Conservation (phyloP, 2,329 filamentous ascomycete genomes). For the Byssothecium circinans region DNA sequence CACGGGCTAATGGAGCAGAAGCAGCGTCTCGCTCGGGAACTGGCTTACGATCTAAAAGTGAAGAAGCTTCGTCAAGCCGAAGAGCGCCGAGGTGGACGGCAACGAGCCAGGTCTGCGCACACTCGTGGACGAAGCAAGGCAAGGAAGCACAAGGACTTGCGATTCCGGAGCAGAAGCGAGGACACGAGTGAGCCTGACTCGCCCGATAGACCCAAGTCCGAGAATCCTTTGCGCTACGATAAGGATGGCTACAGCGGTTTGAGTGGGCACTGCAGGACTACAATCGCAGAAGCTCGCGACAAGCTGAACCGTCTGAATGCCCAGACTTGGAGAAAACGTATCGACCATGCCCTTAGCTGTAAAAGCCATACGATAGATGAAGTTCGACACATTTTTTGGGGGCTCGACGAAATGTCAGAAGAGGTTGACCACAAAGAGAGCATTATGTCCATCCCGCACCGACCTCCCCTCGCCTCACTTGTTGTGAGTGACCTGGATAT, state of each 20-base stretch:
- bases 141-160: conserved; percentile 36
- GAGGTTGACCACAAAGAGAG: conserved; percentile 81
- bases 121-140: conserved; percentile 44
- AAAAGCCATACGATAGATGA: conserved; percentile 77
- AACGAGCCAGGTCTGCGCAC: conserved; percentile 56
- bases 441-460: conserved; percentile 80
- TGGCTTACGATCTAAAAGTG: conserved; percentile 84
- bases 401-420: conserved; percentile 76
- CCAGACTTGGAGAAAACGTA: conserved; percentile 88
- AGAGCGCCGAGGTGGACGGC: conserved; percentile 52
- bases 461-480: conserved; percentile 80
- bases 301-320: conserved; percentile 80
- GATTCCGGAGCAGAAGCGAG: conserved; percentile 46
- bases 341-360: conserved; percentile 72
- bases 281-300: conserved; percentile 73
- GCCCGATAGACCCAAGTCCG: conserved; percentile 29
- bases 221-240: conserved; percentile 69
- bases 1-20: conserved; percentile 85
- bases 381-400: conserved; percentile 78
- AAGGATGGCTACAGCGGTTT: conserved; percentile 74
- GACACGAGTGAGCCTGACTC: conserved; percentile 30
- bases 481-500: conserved; percentile 84
- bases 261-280: conserved; percentile 70
- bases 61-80: conserved; percentile 74
- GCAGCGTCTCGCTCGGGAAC: conserved; percentile 84